Conservation (phyloP, 768 basidiomycete genomes). For the Lactifluus rugatus region DNA sequence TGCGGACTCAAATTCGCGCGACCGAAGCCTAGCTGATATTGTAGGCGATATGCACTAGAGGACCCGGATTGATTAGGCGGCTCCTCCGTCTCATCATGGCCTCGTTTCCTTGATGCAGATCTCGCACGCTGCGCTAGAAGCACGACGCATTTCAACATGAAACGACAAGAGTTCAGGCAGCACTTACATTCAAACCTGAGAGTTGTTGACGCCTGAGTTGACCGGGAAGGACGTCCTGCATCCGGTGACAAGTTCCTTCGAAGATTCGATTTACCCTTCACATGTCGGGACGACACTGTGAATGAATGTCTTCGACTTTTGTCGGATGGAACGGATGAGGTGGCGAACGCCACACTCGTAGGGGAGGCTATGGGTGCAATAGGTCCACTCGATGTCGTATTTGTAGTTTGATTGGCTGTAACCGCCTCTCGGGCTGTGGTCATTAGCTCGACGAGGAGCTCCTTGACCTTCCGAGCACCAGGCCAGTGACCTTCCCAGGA, state of each 20-base stretch:
- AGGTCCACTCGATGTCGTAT: conserved; percentile 19
- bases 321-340: conserved; percentile 6
- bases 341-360: background rate
- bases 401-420: conserved; percentile 23
- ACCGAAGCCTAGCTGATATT: conserved; percentile 25
- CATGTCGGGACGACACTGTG: conserved; percentile 12
- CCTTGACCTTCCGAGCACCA: conserved; percentile 79
- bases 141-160: background rate
- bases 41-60: conserved; percentile 19
- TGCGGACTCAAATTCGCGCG: conserved; percentile 48
- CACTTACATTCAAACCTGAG: conserved; percentile 29
- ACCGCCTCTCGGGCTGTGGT: conserved; percentile 65
- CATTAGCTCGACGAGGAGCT: conserved; percentile 59
- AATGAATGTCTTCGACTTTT: conserved; percentile 20
- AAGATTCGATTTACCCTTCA: conserved; percentile 22
- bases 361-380: conserved; percentile 3
- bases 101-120: conserved; percentile 67
- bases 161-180: background rate
- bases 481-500: conserved; percentile 85
- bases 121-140: conserved; percentile 55
- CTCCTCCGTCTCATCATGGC: conserved; percentile 53
- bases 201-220: conserved; percentile 21
- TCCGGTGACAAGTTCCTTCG: conserved; percentile 28
- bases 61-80: conserved; percentile 31
- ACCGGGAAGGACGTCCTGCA: conserved; percentile 24